Base-by-base conservation (phyloP, 345 rosid species). In the Pugionium dolabratum region DNA sequence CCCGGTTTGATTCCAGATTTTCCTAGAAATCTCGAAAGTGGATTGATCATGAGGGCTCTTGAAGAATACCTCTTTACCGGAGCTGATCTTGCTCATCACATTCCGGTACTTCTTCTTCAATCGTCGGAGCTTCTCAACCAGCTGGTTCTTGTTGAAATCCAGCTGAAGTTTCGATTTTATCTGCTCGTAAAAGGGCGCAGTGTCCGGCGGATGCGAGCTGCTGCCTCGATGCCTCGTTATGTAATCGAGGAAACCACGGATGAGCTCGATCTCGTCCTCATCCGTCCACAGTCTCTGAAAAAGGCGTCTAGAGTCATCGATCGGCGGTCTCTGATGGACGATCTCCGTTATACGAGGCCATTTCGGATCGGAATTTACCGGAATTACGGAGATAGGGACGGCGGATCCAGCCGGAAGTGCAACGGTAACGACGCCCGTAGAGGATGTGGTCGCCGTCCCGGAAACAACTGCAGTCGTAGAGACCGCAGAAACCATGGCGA, bases 261-360 rank as follows among this genome's bases (percentile, higher is more conserved):
- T 83, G 40, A 94, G 91, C 86, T 81, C 93, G 88, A 94, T 94
- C 85, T 94, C 99, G 82, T 94, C 99, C 55, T 90, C 99, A 41
- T 94, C 99, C 0, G 99, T 94, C 99, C 99, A 94, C 30, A 94
- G 73, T 58, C 99, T 82, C 72, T 94, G 99, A 62, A 94, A 94
- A 35, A 91, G 79, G 8, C 89, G 82, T 32, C 97, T 63, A 4
- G 97, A 85, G 46, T 89, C 95, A 49, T 90, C 97, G 52, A 81
- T 58, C 48, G 78, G 84, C 5, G 59, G 81, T 45, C 80, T 88
- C 50, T 79, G 62, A 27, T 64, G 79, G 4, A 47, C 69, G 28
- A 75, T 63, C 49, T 62, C 57, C 4, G 77, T 59, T 60, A 53
- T 59, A 41, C 74, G 71, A 25, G 44, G 75, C 77, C 72, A 73